Base-by-base conservation (phyloP, 352 stramenopile genomes). In the Phytophthora brassicae region DNA sequence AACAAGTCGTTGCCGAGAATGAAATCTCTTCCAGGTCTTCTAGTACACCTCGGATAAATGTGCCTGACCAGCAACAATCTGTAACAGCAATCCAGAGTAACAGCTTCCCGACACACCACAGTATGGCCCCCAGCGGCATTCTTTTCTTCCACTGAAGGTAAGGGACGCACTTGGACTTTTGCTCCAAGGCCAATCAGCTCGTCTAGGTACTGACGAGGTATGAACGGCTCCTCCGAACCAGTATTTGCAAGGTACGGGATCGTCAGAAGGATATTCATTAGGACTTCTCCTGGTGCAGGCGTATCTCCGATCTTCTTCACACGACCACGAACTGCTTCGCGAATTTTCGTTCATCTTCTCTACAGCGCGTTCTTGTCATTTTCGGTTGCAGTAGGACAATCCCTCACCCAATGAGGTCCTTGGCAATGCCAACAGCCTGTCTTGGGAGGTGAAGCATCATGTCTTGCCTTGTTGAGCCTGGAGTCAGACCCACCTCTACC, bases 341-440 rank as follows among this genome's bases (percentile, higher is more conserved):
- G 54, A n/a, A 51, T 3, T 11, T n/a, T 29, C 38, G 2, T 57
- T 50, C 46, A 53, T 47, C 20, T 45, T 57, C 17, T 56, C 47
- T 26, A 47, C 20, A 2, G 50, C 43, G 2, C 29, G 19, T 12
- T 26, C 59, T 57, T 68, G 28, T 53, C 43, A 0, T 51, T 26
- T 0, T 56, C 52, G 17, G 4, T 67, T 6, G 49, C 47, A 4
- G 48, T 50, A 1, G 41, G 48, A n/a, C 41, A 55, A 38, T 65
- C 42, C 7, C 41, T 5, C n/a, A 59, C 7, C 41, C 22, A 59
- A 22, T 65, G 48, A 2, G 28, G 35, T n/a, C 42, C 41, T 7
- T 50, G 2, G 13, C 48, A 60, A n/a, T 57, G 22, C 56, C 28
- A 52, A 4, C 56, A 64, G 2, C 56, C 56, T 1, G 46, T 39